Evolutionary conservation across 1,284 basidiomycete species (phyloP).

Genomic region (Pterulicium gracile): DNA sequence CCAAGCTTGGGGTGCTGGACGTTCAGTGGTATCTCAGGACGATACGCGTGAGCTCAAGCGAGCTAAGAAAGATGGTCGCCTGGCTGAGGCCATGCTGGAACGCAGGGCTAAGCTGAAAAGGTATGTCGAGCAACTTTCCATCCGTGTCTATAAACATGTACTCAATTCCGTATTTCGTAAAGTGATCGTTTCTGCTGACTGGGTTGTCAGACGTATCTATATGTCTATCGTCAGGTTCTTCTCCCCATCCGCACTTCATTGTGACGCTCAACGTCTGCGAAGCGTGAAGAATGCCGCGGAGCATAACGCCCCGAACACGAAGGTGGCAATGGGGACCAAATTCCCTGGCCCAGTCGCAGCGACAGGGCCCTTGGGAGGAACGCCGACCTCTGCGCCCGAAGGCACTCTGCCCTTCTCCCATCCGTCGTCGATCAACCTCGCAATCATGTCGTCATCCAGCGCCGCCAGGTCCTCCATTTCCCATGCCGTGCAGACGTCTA

Average conservation of each 20-base stretch:
- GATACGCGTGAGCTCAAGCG: constrained; percentile 78
- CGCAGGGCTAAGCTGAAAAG: constrained; percentile 87
- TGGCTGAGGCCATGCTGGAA: constrained; percentile 85
- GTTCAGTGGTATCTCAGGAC: constrained; percentile 57
- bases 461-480: constrained; percentile 62
- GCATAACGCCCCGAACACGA: not conserved
- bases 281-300: constrained; percentile 1
- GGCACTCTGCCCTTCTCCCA: constrained; percentile 57
- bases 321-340: not conserved
- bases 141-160: no score
- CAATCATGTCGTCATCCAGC: constrained; percentile 54
- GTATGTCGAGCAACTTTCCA: no score
- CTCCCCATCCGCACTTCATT: no score
- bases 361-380: constrained; percentile 2
- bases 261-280: not conserved
- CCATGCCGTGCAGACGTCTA: constrained; percentile 81
- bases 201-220: no score
- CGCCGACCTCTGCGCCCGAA: constrained; percentile 32
- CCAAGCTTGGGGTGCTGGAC: constrained; percentile 83
- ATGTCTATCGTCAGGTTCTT: constrained; percentile 7
- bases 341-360: not conserved
- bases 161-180: no score
- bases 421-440: constrained; percentile 50
- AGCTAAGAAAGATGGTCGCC: constrained; percentile 77
- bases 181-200: no score